Percentiles rank a stretch among this genome's conserved stretches.
Conservation (phyloP, 139 green algal species). For the Edaphochlamys debaryana region DNA sequence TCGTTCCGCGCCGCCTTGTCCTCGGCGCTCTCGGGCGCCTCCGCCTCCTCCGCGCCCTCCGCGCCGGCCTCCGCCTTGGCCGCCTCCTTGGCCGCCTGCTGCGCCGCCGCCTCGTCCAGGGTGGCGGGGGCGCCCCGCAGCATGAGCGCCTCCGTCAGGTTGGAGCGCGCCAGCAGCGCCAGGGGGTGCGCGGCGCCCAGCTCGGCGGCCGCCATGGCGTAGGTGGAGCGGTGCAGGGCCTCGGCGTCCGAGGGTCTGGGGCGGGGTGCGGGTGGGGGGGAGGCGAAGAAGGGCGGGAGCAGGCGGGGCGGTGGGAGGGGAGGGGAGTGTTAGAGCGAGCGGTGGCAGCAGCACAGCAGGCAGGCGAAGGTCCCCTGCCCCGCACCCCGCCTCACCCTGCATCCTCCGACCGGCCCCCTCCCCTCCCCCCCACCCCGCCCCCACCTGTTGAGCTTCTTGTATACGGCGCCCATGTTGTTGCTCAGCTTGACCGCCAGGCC, state of each 20-base stretch:
- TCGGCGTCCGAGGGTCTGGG: background rate
- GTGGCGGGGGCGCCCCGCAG: background rate
- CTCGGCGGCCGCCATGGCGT: background rate
- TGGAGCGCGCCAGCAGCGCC: conserved; percentile 25
- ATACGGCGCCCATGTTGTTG: conserved; percentile 36
- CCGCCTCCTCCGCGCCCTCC: background rate
- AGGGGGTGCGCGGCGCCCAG: conserved; percentile 25
- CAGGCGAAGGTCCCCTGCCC: too few species aligned
- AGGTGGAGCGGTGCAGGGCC: conserved; percentile 21
- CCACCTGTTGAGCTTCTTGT: conserved; percentile 31
- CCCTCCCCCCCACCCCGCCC: too few species aligned
- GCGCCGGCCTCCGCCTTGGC: background rate
- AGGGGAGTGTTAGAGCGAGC: background rate
- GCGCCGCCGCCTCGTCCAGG: too few species aligned
- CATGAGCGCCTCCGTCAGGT: conserved; percentile 35
- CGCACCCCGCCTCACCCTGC: too few species aligned
- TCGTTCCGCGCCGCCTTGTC: background rate
- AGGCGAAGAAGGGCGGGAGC: background rate
- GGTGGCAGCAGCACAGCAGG: too few species aligned
- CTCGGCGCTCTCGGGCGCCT: background rate
- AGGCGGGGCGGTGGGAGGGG: too few species aligned
- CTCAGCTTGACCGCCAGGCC: conserved; percentile 25
- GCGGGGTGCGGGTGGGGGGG: background rate
- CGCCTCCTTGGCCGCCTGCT: background rate
- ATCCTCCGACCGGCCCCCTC: too few species aligned